Evolutionary conservation across 2,329 filamentous ascomycete genomes (phyloP).

Genomic region (Phaeosphaeria sp.): DNA sequence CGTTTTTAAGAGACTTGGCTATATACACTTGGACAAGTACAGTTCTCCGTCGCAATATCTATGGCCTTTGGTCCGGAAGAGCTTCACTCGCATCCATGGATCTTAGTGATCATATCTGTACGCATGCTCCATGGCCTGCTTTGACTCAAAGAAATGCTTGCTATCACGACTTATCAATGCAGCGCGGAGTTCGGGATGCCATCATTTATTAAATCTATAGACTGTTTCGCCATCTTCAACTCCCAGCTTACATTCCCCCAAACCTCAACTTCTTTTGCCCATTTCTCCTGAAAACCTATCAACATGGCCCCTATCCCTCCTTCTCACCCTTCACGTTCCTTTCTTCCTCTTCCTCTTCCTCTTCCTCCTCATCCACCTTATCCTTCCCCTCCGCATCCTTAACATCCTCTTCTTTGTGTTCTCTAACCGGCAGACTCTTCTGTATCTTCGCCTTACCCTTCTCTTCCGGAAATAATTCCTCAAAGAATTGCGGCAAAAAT

Average conservation of each 20-base stretch:
- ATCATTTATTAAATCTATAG: not conserved
- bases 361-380: constrained; percentile 11
- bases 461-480: constrained; percentile 63
- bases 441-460: constrained; percentile 38
- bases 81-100: too few species aligned
- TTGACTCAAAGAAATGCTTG: too few species aligned
- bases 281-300: not conserved
- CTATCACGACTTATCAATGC: too few species aligned
- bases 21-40: too few species aligned
- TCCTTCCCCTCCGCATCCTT: constrained; percentile 20
- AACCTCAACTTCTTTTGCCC: not conserved
- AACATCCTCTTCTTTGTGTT: constrained; percentile 14
- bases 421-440: constrained; percentile 15
- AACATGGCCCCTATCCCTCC: not conserved
- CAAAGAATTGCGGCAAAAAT: constrained; percentile 66
- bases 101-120: too few species aligned
- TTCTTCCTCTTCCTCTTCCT: constrained; percentile 5
- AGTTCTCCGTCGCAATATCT: too few species aligned
- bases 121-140: too few species aligned
- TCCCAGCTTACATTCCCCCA: too few species aligned
- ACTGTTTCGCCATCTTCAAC: not conserved
- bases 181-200: not conserved
- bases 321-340: constrained; percentile 3
- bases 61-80: too few species aligned
- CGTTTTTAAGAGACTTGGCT: too few species aligned